Base-by-base conservation (phyloP, 495 filamentous ascomycete species). In the Beverwykella pulmonaria region DNA sequence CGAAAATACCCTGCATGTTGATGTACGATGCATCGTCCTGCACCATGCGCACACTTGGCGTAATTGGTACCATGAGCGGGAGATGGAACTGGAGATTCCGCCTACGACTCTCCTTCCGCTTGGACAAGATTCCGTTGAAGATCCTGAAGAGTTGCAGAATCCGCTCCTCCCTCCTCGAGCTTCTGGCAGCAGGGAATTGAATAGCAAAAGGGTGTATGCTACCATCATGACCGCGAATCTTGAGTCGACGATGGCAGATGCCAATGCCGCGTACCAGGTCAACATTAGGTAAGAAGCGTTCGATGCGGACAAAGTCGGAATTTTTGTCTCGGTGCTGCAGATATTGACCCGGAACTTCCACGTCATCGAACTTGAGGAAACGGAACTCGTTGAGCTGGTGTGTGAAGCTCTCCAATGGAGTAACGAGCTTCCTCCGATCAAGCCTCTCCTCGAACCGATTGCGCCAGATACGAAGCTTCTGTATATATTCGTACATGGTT, bases 391-490 rank as follows among this genome's bases (percentile, higher is more conserved):
- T 97, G 49, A 99, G 85, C 70, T 94, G 90, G 22, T 89, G 89
- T 26, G 91, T 95, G 74, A 88, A 94, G 29, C 76, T 80, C 75
- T 98, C 95, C 19, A 99, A 80, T 63, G 90, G 84, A 14, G 81
- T 82, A 61, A 82, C 82, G 17, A 87, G 81, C 29, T 80, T 75
- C 36, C 95, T 85, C n/a, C 92, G 89, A 75, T 99, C 95, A 53
- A 99, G 87, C 78, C 93, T 96, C 78, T 97, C 93, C 73, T 98
- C 95, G 74, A 99, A 97, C 75, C 94, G 93, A 79, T 96, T 92
- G 36, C 95, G 87, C 95, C 95, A 99, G 70, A 88, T 90, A 20
- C 95, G 89, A 41, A 97, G 83, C 74, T 96, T 97, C 70, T 97
- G 92, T 61, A 99, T 97, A 80, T 99, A 99, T 73, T 96, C 92